phyloP scores from a whole-genome alignment of 108 stramenopile species.

The Asterionellopsis glacialis region DNA sequence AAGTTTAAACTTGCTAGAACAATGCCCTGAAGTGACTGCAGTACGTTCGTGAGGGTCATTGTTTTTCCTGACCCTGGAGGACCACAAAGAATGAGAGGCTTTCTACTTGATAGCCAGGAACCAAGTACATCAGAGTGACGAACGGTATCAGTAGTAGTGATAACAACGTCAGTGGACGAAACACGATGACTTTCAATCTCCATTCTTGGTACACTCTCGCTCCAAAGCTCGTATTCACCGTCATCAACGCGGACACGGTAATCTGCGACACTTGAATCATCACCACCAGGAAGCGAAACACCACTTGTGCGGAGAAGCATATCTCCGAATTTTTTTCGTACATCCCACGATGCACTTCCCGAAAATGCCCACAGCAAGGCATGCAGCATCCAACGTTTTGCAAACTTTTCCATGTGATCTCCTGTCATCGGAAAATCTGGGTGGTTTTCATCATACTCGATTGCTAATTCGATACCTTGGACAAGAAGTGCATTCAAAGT shows the following conservation, averaged over 20 bases:
- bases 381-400: slow-evolving; percentile 89
- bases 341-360: slow-evolving; percentile 80
- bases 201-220: slow-evolving; percentile 86
- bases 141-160: slow-evolving; percentile 96
- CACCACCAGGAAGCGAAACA: slow-evolving; percentile 48
- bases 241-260: slow-evolving; percentile 88
- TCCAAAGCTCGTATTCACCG: slow-evolving; percentile 94
- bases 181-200: slow-evolving; percentile 95
- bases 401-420: slow-evolving; percentile 92
- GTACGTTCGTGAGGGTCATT: slow-evolving; percentile 94
- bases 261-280: slow-evolving; percentile 58
- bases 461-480: slow-evolving; percentile 78
- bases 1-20: slow-evolving; percentile 93
- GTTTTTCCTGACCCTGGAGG: slow-evolving; percentile 98
- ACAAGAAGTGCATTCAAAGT: slow-evolving; percentile 87
- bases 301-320: slow-evolving; percentile 75
- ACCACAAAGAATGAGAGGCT: slow-evolving; percentile 94
- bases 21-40: slow-evolving; percentile 90
- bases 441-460: slow-evolving; percentile 94
- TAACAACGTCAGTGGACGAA: slow-evolving; percentile 83
- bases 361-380: slow-evolving; percentile 94
- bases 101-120: slow-evolving; percentile 89
- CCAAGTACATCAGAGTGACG: slow-evolving; percentile 91
- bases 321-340: slow-evolving; percentile 75
- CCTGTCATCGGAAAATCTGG: slow-evolving; percentile 94